A percentile compares a stretch with the other conserved stretches of the same genome.
Evolutionary conservation across 2,329 filamentous ascomycete species (phyloP).

Genomic region (Bipolaris zeicola): DNA sequence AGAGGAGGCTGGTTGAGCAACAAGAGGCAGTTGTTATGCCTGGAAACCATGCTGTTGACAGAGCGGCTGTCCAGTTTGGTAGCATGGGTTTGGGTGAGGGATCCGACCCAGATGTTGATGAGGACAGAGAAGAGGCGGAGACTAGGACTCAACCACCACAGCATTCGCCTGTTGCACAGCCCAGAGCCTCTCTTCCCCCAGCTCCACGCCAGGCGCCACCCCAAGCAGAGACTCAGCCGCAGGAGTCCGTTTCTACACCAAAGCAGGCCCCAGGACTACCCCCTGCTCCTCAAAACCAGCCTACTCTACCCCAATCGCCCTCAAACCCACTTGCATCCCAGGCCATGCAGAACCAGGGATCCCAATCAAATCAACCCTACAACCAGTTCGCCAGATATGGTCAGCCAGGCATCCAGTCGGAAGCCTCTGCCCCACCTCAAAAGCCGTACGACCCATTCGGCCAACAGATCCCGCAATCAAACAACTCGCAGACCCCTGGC

Average conservation of each 20-base stretch:
- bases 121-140: conserved; percentile 92
- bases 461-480: conserved; percentile 66
- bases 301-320: conserved; percentile 50
- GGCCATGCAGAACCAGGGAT: conserved; percentile 59
- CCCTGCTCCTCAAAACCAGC: conserved; percentile 62
- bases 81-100: conserved; percentile 82
- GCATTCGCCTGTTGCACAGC: conserved; percentile 85
- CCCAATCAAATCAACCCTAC: conserved; percentile 54
- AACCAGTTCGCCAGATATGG: conserved; percentile 74
- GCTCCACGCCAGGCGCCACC: conserved; percentile 56
- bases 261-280: conserved; percentile 67
- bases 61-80: conserved; percentile 92
- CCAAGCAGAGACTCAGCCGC: conserved; percentile 48
- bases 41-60: conserved; percentile 91
- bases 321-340: conserved; percentile 58
- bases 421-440: conserved; percentile 66
- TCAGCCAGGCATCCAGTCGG: conserved; percentile 64
- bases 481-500: conserved; percentile 42
- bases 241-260: conserved; percentile 54
- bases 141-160: conserved; percentile 91
- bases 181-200: conserved; percentile 85
- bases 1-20: conserved; percentile 88
- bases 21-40: conserved; percentile 99
- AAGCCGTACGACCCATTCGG: conserved; percentile 89
- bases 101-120: conserved; percentile 81